phyloP scores from a whole-genome alignment of 2,329 filamentous ascomycete genomes.

The Podosphaera xanthii region DNA sequence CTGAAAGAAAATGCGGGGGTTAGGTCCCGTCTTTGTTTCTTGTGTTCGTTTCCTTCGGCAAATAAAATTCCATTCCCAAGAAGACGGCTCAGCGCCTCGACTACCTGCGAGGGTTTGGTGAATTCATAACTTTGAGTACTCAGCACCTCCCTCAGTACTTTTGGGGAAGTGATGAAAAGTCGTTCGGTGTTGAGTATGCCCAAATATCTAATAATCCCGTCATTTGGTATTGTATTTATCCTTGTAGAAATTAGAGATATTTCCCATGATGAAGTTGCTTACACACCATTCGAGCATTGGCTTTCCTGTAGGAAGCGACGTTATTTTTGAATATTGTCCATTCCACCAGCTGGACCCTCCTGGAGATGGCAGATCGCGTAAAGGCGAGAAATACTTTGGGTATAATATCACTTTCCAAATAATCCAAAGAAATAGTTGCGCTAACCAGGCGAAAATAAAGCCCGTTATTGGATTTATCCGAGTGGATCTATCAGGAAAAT shows the following conservation, averaged over 20 bases:
- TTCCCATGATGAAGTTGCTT: background rate
- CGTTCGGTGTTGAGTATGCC: constrained; percentile 38
- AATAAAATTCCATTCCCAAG: constrained; percentile 53
- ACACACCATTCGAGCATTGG: constrained; percentile 18
- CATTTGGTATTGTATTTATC: constrained; percentile 37
- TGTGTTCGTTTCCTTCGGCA: constrained; percentile 81
- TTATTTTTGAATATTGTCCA: constrained; percentile 21
- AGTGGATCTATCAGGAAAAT: constrained; percentile 8
- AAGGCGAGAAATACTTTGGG: constrained; percentile 31
- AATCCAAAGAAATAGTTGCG: constrained; percentile 17
- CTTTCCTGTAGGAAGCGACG: constrained; percentile 19
- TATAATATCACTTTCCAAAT: constrained; percentile 28
- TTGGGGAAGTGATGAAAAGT: constrained; percentile 35
- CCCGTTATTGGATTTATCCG: constrained; percentile 18
- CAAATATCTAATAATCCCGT: constrained; percentile 46
- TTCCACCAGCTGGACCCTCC: constrained; percentile 21
- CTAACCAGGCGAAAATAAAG: constrained; percentile 19
- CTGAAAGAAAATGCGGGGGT: constrained; percentile 70
- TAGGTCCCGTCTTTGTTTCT: constrained; percentile 54
- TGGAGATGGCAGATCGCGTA: constrained; percentile 32
- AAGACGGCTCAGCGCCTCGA: constrained; percentile 33
- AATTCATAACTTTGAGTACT: constrained; percentile 49
- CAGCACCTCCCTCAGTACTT: constrained; percentile 46
- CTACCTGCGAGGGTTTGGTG: constrained; percentile 32
- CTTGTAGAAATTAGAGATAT: constrained; percentile 14